A percentile compares a stretch with the other conserved stretches of the same genome.
phyloP scores from a whole-genome alignment of 352 stramenopile genomes.

The Pythium myriotylum region DNA sequence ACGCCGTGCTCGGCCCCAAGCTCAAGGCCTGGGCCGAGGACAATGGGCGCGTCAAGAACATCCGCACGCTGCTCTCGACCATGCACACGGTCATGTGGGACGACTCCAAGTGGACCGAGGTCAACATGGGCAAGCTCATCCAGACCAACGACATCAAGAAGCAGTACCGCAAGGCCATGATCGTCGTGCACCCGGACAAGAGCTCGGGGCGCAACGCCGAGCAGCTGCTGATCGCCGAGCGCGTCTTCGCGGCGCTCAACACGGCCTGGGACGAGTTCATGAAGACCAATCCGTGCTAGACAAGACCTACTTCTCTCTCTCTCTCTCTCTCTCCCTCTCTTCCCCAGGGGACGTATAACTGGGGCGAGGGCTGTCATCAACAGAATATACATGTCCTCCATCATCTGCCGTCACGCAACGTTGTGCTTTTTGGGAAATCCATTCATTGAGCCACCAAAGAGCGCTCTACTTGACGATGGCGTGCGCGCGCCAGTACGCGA shows the following conservation, averaged over 20 bases:
- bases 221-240: conserved; percentile 89
- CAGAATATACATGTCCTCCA: conserved; percentile 7
- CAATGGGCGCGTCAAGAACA: conserved; percentile 90
- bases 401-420: neutral
- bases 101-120: conserved; percentile 83
- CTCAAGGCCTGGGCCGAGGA: conserved; percentile 85
- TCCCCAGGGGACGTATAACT: too few relatives aligned
- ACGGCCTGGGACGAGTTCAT: conserved; percentile 89
- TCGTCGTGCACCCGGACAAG: conserved; percentile 93
- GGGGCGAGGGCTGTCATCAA: neutral
- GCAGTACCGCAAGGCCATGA: conserved; percentile 91
- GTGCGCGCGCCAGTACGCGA: conserved; percentile 88
- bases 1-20: conserved; percentile 58
- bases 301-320: too few relatives aligned
- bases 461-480: conserved; percentile 79
- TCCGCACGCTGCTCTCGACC: conserved; percentile 89
- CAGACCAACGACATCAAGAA: conserved; percentile 91
- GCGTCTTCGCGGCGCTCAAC: conserved; percentile 90
- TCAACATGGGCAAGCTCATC: conserved; percentile 93
- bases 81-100: conserved; percentile 94
- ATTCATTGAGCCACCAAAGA: neutral
- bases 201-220: conserved; percentile 81
- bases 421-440: neutral
- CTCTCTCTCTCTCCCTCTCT: neutral
- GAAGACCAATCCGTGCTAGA: conserved; percentile 62